These are phyloP conservation scores for Phytophthora agathidicida DNA, from an alignment of 352 stramenopile genomes.

Conservation along the genomic window DNA sequence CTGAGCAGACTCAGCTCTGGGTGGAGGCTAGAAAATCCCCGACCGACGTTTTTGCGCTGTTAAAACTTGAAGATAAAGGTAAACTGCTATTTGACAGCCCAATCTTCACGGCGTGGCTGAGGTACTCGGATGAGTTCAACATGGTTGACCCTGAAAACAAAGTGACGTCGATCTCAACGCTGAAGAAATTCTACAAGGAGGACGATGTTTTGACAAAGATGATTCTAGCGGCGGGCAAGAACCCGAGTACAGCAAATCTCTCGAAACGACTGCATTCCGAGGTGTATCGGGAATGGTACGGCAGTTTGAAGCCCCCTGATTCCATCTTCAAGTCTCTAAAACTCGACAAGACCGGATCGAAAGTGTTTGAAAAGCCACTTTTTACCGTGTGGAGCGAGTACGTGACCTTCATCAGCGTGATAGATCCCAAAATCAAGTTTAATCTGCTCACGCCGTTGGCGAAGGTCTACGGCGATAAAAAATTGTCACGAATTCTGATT, in stretches of 20 bases:
- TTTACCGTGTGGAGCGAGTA: too few species aligned
- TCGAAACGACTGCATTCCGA: neutral
- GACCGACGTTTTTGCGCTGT: neutral
- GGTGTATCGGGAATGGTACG: constrained; percentile 1
- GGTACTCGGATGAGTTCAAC: constrained; percentile 12
- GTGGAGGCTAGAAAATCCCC: neutral
- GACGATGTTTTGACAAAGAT: constrained; percentile 1
- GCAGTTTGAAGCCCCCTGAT: too few species aligned
- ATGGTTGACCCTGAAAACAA: constrained; percentile 4
- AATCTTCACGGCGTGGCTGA: constrained; percentile 4
- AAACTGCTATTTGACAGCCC: neutral
- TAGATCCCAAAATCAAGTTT: too few species aligned
- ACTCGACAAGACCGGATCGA: too few species aligned
- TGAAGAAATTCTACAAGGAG: neutral
- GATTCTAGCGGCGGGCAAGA: constrained; percentile 7
- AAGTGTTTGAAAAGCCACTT: too few species aligned
- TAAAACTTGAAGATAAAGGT: neutral
- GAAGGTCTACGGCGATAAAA: neutral
- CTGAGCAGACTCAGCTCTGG: constrained; percentile 7
- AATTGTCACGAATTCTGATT: neutral
- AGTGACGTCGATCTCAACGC: neutral
- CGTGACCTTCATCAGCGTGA: too few species aligned
- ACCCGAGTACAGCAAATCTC: neutral
- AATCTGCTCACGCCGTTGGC: neutral
- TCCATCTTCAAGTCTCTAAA: too few species aligned